These are phyloP conservation scores for Alternaria gaisen DNA, from an alignment of 2,329 filamentous ascomycete species.

Conservation along the genomic window DNA sequence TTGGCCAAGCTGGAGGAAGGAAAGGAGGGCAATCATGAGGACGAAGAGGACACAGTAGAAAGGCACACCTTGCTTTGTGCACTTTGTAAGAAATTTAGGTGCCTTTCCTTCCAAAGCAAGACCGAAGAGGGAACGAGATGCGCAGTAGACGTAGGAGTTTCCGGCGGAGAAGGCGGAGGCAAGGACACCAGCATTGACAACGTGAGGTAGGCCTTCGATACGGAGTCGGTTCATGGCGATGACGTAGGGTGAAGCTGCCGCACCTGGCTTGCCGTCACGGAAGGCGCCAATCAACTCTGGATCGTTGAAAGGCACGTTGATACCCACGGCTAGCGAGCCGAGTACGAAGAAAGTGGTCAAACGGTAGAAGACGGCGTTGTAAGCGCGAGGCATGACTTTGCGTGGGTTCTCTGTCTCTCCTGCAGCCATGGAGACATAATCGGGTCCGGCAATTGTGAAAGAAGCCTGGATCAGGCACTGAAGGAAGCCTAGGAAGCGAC, in stretches of 20 bases:
- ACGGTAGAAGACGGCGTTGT: constrained; percentile 81
- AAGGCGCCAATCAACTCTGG: constrained; percentile 68
- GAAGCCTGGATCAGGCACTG: constrained; percentile 73
- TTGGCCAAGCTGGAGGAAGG: constrained; percentile 78
- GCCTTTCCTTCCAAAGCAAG: constrained; percentile 64
- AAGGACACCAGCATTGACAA: constrained; percentile 67
- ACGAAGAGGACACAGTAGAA: constrained; percentile 75
- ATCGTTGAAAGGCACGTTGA: constrained; percentile 76
- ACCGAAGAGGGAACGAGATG: constrained; percentile 63
- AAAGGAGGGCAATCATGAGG: constrained; percentile 72
- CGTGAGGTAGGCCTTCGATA: constrained; percentile 64
- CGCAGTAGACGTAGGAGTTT: constrained; percentile 66
- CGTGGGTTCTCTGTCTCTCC: constrained; percentile 59
- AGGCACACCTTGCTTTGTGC: constrained; percentile 72
- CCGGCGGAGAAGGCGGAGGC: constrained; percentile 65
- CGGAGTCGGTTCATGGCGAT: constrained; percentile 66
- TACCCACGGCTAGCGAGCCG: constrained; percentile 73
- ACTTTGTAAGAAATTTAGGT: constrained; percentile 63
- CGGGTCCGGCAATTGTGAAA: constrained; percentile 59
- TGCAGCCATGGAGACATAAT: constrained; percentile 60
- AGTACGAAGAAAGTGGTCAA: constrained; percentile 79
- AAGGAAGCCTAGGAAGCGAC: constrained; percentile 79
- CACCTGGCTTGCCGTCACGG: constrained; percentile 66
- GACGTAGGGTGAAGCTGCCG: constrained; percentile 72
- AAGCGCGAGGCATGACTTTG: constrained; percentile 72